phyloP scores from a whole-genome alignment of 148 eudicot genomes.

The Amaranthus palmeri region DNA sequence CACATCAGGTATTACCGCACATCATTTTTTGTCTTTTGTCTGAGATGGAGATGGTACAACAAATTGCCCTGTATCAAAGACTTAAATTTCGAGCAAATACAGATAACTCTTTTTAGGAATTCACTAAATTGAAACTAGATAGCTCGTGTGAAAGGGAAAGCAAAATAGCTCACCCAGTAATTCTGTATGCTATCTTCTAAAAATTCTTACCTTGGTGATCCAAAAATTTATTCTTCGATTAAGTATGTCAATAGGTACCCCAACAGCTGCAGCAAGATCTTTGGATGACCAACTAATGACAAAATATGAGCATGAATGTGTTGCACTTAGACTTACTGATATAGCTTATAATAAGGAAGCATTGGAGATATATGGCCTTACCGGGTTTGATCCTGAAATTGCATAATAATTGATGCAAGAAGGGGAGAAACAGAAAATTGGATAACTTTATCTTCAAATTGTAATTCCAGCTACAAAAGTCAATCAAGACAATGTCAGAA shows the following conservation, averaged over 20 bases:
- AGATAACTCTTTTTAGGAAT: neutral
- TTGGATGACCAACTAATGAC: conserved; percentile 80
- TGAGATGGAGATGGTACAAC: neutral
- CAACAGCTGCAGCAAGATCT: conserved; percentile 82
- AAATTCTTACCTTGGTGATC: conserved; percentile 76
- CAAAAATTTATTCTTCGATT: conserved; percentile 80
- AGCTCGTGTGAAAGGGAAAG: neutral
- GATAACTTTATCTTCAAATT: conserved; percentile 71
- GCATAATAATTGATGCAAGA: conserved; percentile 84
- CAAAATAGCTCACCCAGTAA: neutral
- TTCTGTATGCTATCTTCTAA: neutral
- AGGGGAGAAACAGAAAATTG: conserved; percentile 85
- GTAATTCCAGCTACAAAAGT: conserved; percentile 66
- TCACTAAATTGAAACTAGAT: neutral
- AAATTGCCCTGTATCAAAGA: neutral
- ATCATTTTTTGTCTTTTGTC: neutral
- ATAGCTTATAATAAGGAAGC: neutral
- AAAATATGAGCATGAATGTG: conserved; percentile 8
- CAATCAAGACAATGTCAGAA: conserved; percentile 14
- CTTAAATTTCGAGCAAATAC: neutral
- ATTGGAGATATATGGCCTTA: conserved; percentile 19
- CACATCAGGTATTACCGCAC: neutral
- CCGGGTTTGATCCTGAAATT: conserved; percentile 86
- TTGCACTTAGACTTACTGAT: neutral
- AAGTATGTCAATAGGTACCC: conserved; percentile 76